Percentiles rank a stretch among this genome's conserved stretches.
phyloP scores from a whole-genome alignment of 495 filamentous ascomycete species.

The Glarea lozoyensis region DNA sequence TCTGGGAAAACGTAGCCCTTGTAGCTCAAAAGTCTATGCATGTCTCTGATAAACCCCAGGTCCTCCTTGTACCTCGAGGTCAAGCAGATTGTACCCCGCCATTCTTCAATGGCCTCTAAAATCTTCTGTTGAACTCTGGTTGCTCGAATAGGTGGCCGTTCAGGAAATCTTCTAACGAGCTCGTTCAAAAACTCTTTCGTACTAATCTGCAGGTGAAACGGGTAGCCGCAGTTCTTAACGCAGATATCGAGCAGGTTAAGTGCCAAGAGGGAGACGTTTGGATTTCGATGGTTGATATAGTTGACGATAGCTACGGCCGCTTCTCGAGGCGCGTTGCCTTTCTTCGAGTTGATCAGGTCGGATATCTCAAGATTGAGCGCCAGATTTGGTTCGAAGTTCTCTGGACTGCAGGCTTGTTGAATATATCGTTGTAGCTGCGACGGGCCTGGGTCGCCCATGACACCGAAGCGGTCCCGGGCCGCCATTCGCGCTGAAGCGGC shows the following conservation, averaged over 20 bases:
- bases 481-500: slow-evolving; percentile 92
- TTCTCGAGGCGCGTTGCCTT: slow-evolving; percentile 94
- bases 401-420: slow-evolving; percentile 87
- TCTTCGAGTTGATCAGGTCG: slow-evolving; percentile 95
- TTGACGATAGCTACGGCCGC: slow-evolving; percentile 89
- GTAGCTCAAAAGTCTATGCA: slow-evolving; percentile 91
- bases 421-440: slow-evolving; percentile 92
- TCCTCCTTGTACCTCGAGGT: slow-evolving; percentile 96
- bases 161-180: slow-evolving; percentile 91
- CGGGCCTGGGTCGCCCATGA: slow-evolving; percentile 65
- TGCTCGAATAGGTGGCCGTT: slow-evolving; percentile 79
- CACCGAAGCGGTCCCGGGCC: slow-evolving; percentile 88
- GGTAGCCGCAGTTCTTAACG: slow-evolving; percentile 99
- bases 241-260: slow-evolving; percentile 93
- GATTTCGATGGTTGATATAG: slow-evolving; percentile 91
- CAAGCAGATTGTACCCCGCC: slow-evolving; percentile 95
- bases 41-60: slow-evolving; percentile 90
- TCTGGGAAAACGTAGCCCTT: slow-evolving; percentile 96
- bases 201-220: slow-evolving; percentile 95
- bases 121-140: slow-evolving; percentile 86
- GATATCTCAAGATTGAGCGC: slow-evolving; percentile 94
- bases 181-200: slow-evolving; percentile 99
- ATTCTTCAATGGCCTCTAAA: slow-evolving; percentile 95
- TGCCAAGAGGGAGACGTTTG: slow-evolving; percentile 86
- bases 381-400: slow-evolving; percentile 95